A percentile compares a stretch with the other conserved stretches of the same genome.
Conservation (phyloP, 2,329 filamentous ascomycete species). For the Epichloe aotearoae region DNA sequence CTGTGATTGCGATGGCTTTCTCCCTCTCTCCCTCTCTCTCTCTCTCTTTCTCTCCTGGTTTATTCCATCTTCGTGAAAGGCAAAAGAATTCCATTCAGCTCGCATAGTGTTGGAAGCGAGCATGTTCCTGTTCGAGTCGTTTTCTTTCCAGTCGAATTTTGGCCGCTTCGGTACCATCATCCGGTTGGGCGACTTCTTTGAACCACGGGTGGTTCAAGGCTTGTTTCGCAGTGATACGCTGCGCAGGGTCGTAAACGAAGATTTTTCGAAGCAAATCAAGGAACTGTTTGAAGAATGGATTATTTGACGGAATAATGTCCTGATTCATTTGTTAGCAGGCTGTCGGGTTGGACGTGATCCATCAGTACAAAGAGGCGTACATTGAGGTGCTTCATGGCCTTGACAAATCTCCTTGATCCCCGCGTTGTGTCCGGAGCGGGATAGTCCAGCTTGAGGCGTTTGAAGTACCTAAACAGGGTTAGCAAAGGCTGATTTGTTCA, state of each 20-base stretch:
- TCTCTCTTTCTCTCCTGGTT: background rate
- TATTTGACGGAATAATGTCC: slow-evolving; percentile 42
- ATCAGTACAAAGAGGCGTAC: slow-evolving; percentile 27
- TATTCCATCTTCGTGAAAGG: background rate
- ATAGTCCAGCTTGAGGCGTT: slow-evolving; percentile 51
- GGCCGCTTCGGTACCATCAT: slow-evolving; percentile 47
- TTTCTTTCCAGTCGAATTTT: slow-evolving; percentile 29
- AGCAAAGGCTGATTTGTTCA: background rate
- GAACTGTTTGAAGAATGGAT: slow-evolving; percentile 39
- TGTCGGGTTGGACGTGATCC: background rate
- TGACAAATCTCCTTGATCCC: slow-evolving; percentile 52
- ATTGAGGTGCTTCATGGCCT: slow-evolving; percentile 55
- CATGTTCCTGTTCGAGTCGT: slow-evolving; percentile 4
- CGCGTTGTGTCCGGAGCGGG: slow-evolving; percentile 49
- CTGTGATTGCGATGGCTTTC: background rate
- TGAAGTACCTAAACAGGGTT: slow-evolving; percentile 43
- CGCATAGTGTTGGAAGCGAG: slow-evolving; percentile 1
- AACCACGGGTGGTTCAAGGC: slow-evolving; percentile 50
- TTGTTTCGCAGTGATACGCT: slow-evolving; percentile 46
- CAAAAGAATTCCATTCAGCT: background rate
- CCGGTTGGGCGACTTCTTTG: slow-evolving; percentile 40
- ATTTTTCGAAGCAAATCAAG: slow-evolving; percentile 46
- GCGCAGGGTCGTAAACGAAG: slow-evolving; percentile 46
- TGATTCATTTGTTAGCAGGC: background rate
- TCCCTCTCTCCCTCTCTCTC: background rate